A percentile compares a stretch with the other conserved stretches of the same genome.
phyloP scores from a whole-genome alignment of 352 stramenopile species.

The Pythium chondricola region DNA sequence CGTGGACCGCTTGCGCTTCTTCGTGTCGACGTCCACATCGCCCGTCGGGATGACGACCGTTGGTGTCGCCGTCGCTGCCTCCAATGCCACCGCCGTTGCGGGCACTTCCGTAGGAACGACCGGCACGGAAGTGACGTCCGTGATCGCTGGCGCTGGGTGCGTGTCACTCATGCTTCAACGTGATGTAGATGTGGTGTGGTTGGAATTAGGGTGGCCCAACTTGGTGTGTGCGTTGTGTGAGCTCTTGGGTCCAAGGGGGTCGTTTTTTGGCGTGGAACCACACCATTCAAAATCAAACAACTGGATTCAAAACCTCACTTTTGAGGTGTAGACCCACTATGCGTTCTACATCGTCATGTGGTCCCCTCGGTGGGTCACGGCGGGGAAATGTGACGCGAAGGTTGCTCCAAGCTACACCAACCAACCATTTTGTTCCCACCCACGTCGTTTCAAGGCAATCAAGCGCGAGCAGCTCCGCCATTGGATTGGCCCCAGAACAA shows the following conservation, averaged over 20 bases:
- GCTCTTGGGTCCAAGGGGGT: background rate
- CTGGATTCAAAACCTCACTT: slow-evolving; percentile 2
- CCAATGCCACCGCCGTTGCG: too few relatives aligned
- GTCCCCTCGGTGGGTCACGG: background rate
- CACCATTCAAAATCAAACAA: slow-evolving; percentile 18
- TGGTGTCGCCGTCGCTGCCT: too few relatives aligned
- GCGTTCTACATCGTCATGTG: background rate
- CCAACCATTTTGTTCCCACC: background rate
- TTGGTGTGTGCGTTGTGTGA: slow-evolving; percentile 24
- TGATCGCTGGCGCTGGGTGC: too few relatives aligned
- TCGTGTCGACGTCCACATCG: too few relatives aligned
- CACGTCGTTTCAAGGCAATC: slow-evolving; percentile 31
- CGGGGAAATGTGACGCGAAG: slow-evolving; percentile 19
- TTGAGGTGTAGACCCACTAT: background rate
- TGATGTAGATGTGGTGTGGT: slow-evolving; percentile 31
- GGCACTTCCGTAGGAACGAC: too few relatives aligned
- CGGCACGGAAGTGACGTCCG: too few relatives aligned
- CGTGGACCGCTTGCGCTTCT: too few relatives aligned
- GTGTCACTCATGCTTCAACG: too few relatives aligned
- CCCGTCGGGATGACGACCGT: too few relatives aligned
- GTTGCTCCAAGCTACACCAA: slow-evolving; percentile 18
- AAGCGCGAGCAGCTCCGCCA: slow-evolving; percentile 12
- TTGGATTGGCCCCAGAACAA: background rate
- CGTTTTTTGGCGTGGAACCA: slow-evolving; percentile 13
- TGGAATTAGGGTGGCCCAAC: background rate